Conservation (phyloP, 768 basidiomycete species). For the Cyathus striatus region DNA sequence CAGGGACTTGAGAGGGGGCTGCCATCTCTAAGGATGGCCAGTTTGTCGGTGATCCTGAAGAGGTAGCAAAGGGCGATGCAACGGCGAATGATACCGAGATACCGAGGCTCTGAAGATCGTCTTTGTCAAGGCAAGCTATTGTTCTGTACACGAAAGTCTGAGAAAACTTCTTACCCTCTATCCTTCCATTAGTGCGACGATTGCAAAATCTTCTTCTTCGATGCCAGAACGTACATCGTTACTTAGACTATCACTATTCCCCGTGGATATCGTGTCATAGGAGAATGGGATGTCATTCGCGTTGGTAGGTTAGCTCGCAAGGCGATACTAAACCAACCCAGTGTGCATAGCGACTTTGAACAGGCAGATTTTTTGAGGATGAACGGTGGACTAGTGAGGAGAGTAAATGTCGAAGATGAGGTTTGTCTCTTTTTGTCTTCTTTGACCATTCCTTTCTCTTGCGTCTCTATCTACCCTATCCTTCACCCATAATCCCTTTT, state of each 20-base stretch:
- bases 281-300: slow-evolving; percentile 46
- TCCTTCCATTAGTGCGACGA: slow-evolving; percentile 47
- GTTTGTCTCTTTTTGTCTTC: too few species aligned
- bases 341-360: too few species aligned
- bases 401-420: too few species aligned
- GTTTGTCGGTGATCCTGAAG: slow-evolving; percentile 65
- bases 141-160: background rate
- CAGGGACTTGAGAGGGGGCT: too few species aligned
- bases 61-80: slow-evolving; percentile 75
- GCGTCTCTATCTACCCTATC: too few species aligned
- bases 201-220: slow-evolving; percentile 80
- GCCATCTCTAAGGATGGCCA: too few species aligned
- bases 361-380: too few species aligned
- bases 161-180: background rate
- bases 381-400: too few species aligned
- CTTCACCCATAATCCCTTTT: too few species aligned
- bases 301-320: slow-evolving; percentile 42
- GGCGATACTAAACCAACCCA: slow-evolving; percentile 56
- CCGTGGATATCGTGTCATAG: slow-evolving; percentile 51
- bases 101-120: slow-evolving; percentile 54
- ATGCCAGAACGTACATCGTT: slow-evolving; percentile 59
- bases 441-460: too few species aligned
- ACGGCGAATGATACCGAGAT: slow-evolving; percentile 78
- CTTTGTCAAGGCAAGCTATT: slow-evolving; percentile 44
- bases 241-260: slow-evolving; percentile 53